These are phyloP conservation scores for Durio zibethinus DNA, from an alignment of 345 rosid species.

Conservation along the genomic window DNA sequence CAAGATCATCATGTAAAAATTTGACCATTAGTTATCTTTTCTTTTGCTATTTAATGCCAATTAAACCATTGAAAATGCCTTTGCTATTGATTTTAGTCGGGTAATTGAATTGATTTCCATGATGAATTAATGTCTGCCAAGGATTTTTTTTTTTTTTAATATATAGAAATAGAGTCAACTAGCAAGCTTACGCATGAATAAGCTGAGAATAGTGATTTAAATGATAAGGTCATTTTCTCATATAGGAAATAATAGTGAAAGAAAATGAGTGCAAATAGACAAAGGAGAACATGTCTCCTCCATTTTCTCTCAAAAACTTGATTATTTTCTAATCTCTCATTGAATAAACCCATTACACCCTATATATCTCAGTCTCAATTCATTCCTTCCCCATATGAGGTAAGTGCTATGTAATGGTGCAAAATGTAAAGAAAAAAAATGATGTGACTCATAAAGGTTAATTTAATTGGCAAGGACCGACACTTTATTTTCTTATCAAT, in stretches of 20 bases:
- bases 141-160: slow-evolving; percentile 7
- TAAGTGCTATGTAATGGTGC: slow-evolving; percentile 20
- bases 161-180: slow-evolving; percentile 24
- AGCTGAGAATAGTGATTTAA: slow-evolving; percentile 19
- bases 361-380: background rate
- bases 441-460: background rate
- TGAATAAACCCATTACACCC: slow-evolving; percentile 23
- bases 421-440: background rate
- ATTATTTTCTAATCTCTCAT: slow-evolving; percentile 20
- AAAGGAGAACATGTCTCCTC: slow-evolving; percentile 29
- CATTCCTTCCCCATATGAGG: slow-evolving; percentile 5
- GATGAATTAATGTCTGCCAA: background rate
- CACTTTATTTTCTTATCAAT: too few species aligned
- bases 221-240: slow-evolving; percentile 13
- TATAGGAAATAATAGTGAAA: slow-evolving; percentile 17
- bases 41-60: background rate
- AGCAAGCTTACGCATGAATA: slow-evolving; percentile 22
- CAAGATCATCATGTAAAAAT: background rate
- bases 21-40: background rate
- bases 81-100: background rate
- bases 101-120: background rate
- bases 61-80: background rate
- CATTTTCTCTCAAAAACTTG: slow-evolving; percentile 11
- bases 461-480: background rate
- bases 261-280: slow-evolving; percentile 36